A percentile compares a stretch with the other conserved stretches of the same genome.
Evolutionary conservation across 2,329 filamentous ascomycete genomes (phyloP).

Genomic region (Sporothrix brunneoviolacea): DNA sequence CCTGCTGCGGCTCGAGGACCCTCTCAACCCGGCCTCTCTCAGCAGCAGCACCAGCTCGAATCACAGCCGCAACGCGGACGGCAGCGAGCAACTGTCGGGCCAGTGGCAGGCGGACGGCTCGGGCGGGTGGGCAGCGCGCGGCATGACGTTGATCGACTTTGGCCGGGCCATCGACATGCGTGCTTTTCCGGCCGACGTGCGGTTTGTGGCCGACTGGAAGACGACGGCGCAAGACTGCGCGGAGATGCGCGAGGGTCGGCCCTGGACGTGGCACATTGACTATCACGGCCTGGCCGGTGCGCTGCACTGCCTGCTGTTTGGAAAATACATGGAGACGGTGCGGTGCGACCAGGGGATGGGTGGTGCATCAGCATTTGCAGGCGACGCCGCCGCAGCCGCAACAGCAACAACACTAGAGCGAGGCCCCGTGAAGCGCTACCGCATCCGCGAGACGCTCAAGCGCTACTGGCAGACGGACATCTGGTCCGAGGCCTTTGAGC

Average conservation of each 20-base stretch:
- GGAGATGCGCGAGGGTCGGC: constrained; percentile 88
- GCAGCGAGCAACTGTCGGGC: constrained; percentile 37
- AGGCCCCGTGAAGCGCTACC: constrained; percentile 59
- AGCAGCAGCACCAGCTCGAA: constrained; percentile 23
- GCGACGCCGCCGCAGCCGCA: constrained; percentile 31
- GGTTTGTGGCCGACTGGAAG: constrained; percentile 95
- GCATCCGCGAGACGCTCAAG: constrained; percentile 76
- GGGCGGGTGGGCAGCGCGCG: constrained; percentile 73
- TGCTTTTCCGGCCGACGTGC: constrained; percentile 66
- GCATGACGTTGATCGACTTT: constrained; percentile 86
- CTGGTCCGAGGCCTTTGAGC: constrained; percentile 75
- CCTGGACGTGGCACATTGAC: constrained; percentile 97
- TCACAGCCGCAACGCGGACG: constrained; percentile 20
- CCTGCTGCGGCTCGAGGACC: constrained; percentile 75
- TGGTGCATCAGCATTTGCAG: not conserved
- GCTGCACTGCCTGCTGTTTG: constrained; percentile 83
- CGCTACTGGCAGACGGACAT: constrained; percentile 95
- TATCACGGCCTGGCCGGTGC: constrained; percentile 88
- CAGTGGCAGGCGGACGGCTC: constrained; percentile 68
- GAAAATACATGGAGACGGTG: constrained; percentile 84
- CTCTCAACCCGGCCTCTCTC: constrained; percentile 25
- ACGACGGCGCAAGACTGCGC: constrained; percentile 80
- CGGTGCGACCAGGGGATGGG: constrained; percentile 34
- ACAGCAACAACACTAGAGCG: constrained; percentile 33
- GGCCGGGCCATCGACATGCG: constrained; percentile 92